Evolutionary conservation across 2,329 filamentous ascomycete genomes (phyloP).

Genomic region (Aspergillus spinulosporus): DNA sequence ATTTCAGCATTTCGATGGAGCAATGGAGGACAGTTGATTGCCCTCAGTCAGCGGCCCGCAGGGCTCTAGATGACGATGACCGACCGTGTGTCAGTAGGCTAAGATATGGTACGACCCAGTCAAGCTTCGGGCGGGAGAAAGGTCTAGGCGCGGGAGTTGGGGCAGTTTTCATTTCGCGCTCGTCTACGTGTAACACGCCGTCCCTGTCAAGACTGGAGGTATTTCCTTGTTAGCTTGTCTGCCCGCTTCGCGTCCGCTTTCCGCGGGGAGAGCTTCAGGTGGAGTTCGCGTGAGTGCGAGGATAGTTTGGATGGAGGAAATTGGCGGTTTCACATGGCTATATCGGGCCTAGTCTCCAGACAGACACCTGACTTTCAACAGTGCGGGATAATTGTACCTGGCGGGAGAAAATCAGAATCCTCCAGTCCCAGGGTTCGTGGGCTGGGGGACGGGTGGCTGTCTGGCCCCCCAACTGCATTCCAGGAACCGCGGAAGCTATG

Average conservation of each 20-base stretch:
- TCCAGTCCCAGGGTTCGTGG: too few relatives aligned
- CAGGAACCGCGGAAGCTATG: too few relatives aligned
- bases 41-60: not conserved
- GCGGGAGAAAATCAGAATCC: too few relatives aligned
- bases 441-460: too few relatives aligned
- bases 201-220: conserved; percentile 1
- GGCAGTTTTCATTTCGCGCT: conserved; percentile 3
- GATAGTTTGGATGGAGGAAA: not conserved
- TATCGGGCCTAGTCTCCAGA: conserved; percentile 1
- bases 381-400: not conserved
- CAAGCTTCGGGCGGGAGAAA: not conserved
- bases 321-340: conserved; percentile 4
- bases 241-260: not conserved
- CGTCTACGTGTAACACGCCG: conserved; percentile 1
- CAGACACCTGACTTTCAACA: not conserved
- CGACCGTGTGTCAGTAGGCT: not conserved
- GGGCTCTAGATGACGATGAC: not conserved
- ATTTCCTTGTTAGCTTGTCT: not conserved
- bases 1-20: too few relatives aligned
- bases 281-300: not conserved
- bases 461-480: too few relatives aligned
- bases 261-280: not conserved
- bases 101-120: not conserved
- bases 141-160: conserved; percentile 5
- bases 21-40: not conserved